Evolutionary conservation across 805 yeast species (phyloP), one percentile per base, ranked within the genome.

Genomic region (Candida oleophila): DNA sequence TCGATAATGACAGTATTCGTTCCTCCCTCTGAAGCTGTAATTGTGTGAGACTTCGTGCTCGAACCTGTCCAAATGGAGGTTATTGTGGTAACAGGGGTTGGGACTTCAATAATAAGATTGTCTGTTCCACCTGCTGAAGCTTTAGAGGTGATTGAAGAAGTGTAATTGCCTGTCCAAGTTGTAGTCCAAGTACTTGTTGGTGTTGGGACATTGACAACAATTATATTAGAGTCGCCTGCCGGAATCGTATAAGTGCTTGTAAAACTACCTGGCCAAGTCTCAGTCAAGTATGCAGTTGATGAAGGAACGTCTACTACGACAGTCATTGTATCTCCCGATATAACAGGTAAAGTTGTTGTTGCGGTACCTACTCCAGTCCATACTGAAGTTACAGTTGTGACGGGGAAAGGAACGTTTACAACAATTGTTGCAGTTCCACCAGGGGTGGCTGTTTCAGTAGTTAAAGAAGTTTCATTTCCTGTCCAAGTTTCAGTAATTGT

Each of bases 271-370:
- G n/a, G n/a, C n/a, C n/a, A n/a, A n/a, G n/a, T n/a, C n/a, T n/a
- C n/a, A n/a, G 19, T 18, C 20, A 5, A 43, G 11, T 51, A 49
- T n/a, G 48, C 54, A 42, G 50, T 46, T 18, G 58, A 53, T 38
- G 43, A 49, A 5, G 62, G 62, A 19, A 51, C 50, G 3, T 53
- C 49, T 2, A 56, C 52, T 21, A 46, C 28, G 14, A 49, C 20
- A 19, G 50, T 48, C 28, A 46, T 51, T 16, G 54, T 49, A 3
- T 45, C 38, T 7, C 41, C 50, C 28, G 41, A 38, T 19, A 22
- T 15, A 19, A 22, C 12, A 15, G 51, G 30, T 7, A 28, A 46
- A 12, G 57, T 45, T 7, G 34, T 36, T 9, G 55, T 49, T 12
- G 50, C 22, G 7, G 51, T 46, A 14, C 32, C 34, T 3, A 46